Evolutionary conservation across 768 basidiomycete genomes (phyloP).

Genomic region (Suillus variegatus): DNA sequence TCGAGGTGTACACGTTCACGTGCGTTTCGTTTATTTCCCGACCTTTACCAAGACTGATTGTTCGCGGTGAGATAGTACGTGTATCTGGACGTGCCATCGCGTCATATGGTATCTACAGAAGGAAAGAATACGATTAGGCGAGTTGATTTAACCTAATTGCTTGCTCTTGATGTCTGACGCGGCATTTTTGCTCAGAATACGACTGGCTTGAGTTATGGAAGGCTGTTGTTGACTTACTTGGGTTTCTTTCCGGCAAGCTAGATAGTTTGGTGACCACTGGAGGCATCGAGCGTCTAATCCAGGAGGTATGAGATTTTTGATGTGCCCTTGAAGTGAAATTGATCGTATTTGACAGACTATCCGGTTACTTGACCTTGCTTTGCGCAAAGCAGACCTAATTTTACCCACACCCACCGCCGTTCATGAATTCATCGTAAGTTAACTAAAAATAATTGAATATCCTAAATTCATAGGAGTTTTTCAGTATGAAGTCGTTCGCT

Average conservation of each 20-base stretch:
- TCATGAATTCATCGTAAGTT: conserved; percentile 63
- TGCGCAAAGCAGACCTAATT: conserved; percentile 54
- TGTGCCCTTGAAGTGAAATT: not conserved
- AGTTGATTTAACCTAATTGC: conserved; percentile 16
- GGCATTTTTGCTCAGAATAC: conserved; percentile 46
- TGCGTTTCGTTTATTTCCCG: conserved; percentile 29
- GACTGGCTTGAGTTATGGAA: conserved; percentile 69
- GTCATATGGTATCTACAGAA: conserved; percentile 59
- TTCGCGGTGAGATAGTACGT: conserved; percentile 41
- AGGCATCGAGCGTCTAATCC: conserved; percentile 51
- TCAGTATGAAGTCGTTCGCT: conserved; percentile 71
- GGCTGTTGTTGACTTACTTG: conserved; percentile 53
- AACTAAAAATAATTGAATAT: not conserved
- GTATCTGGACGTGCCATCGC: conserved; percentile 54
- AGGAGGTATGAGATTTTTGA: conserved; percentile 46
- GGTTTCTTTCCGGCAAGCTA: conserved; percentile 56
- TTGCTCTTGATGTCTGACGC: conserved; percentile 2
- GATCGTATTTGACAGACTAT: conserved; percentile 41
- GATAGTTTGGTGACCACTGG: conserved; percentile 54
- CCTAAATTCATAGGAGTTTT: conserved; percentile 1
- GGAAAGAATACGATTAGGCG: conserved; percentile 55
- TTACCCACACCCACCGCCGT: conserved; percentile 54
- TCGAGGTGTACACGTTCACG: conserved; percentile 61
- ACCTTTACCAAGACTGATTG: not conserved
- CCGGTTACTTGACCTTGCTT: conserved; percentile 50